Percentiles rank a stretch among this genome's conserved stretches.
phyloP scores from a whole-genome alignment of 495 filamentous ascomycete species.

The Aspergillus coremiiformis region DNA sequence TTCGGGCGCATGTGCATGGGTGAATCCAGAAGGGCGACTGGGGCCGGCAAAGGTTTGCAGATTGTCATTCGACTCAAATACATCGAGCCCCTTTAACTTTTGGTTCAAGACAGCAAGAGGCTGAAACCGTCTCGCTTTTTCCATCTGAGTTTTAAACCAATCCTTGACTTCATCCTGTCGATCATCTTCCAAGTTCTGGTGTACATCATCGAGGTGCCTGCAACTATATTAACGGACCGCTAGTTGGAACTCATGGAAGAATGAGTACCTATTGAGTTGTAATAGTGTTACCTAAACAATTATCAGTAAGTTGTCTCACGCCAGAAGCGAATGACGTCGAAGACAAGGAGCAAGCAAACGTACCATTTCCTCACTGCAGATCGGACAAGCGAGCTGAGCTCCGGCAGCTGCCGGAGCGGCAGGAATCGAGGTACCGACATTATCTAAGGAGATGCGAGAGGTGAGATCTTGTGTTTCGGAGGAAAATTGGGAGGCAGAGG shows the following conservation, averaged over 20 bases:
- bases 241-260: neutral
- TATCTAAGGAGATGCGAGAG: slow-evolving; percentile 50
- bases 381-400: slow-evolving; percentile 76
- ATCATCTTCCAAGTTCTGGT: slow-evolving; percentile 86
- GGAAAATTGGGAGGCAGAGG: slow-evolving; percentile 53
- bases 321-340: slow-evolving; percentile 1
- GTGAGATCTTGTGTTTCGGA: slow-evolving; percentile 52
- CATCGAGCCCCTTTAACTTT: slow-evolving; percentile 93
- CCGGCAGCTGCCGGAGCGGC: slow-evolving; percentile 48
- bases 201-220: slow-evolving; percentile 87
- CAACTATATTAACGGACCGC: slow-evolving; percentile 12
- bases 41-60: slow-evolving; percentile 24
- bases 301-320: slow-evolving; percentile 9
- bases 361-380: slow-evolving; percentile 97
- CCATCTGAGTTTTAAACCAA: slow-evolving; percentile 95
- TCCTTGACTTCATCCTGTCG: slow-evolving; percentile 96
- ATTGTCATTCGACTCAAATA: slow-evolving; percentile 90
- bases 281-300: slow-evolving; percentile 69
- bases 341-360: slow-evolving; percentile 4
- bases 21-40: slow-evolving; percentile 24
- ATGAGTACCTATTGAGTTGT: slow-evolving; percentile 73
- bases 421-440: slow-evolving; percentile 41
- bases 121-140: slow-evolving; percentile 92
- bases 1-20: slow-evolving; percentile 28
- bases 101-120: slow-evolving; percentile 87